These are phyloP conservation scores for Fusarium tanahbumbuense DNA, from an alignment of 2,329 filamentous ascomycete genomes.

Conservation along the genomic window DNA sequence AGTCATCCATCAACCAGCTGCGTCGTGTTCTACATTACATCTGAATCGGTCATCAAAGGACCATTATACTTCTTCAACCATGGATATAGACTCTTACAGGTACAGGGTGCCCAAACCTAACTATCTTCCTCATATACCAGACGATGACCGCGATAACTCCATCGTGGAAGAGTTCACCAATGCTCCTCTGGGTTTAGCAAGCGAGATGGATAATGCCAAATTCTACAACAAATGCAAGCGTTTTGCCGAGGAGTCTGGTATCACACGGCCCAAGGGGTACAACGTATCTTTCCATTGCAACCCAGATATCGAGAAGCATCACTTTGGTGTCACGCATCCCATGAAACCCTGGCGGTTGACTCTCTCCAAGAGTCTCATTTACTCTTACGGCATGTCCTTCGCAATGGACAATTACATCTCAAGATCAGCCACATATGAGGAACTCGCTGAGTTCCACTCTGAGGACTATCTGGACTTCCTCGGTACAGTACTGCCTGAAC, in stretches of 20 bases:
- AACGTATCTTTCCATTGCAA: slow-evolving; percentile 97
- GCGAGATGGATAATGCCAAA: slow-evolving; percentile 66
- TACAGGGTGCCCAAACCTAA: slow-evolving; percentile 69
- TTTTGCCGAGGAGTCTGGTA: slow-evolving; percentile 71
- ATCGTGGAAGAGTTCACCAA: slow-evolving; percentile 63
- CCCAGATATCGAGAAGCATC: slow-evolving; percentile 92
- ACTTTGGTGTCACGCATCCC: slow-evolving; percentile 95
- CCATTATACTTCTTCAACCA: slow-evolving; percentile 28
- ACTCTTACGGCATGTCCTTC: slow-evolving; percentile 94
- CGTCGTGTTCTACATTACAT: slow-evolving; percentile 4
- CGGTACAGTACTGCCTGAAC: slow-evolving; percentile 74
- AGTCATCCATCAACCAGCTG: slow-evolving; percentile 8
- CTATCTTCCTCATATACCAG: slow-evolving; percentile 67
- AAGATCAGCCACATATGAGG: slow-evolving; percentile 85
- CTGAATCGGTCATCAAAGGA: not conserved
- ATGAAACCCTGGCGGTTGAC: slow-evolving; percentile 99
- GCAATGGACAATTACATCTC: slow-evolving; percentile 96
- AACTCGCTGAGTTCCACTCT: slow-evolving; percentile 88
- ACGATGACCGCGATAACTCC: slow-evolving; percentile 62
- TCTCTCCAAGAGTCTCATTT: slow-evolving; percentile 92
- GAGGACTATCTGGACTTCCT: slow-evolving; percentile 93
- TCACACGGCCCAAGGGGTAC: slow-evolving; percentile 85
- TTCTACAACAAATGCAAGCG: slow-evolving; percentile 69
- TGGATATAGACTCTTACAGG: slow-evolving; percentile 61
- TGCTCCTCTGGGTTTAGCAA: slow-evolving; percentile 61